phyloP scores from a whole-genome alignment of 2,329 filamentous ascomycete genomes.

The Alternaria viburni region DNA sequence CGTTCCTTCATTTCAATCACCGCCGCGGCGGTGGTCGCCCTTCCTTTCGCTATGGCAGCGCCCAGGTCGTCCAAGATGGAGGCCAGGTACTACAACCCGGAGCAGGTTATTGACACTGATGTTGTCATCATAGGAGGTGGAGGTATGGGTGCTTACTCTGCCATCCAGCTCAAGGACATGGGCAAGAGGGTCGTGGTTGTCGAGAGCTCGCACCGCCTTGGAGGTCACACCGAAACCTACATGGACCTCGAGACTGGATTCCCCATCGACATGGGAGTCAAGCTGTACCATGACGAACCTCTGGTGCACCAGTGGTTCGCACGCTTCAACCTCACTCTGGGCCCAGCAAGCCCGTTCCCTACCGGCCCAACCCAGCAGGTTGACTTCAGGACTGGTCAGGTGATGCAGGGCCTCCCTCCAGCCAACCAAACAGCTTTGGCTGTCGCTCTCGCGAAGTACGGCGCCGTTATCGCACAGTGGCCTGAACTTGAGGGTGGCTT shows the following conservation, averaged over 20 bases:
- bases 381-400: slow-evolving; percentile 40
- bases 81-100: not conserved
- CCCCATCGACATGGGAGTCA: slow-evolving; percentile 47
- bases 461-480: slow-evolving; percentile 25
- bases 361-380: slow-evolving; percentile 12
- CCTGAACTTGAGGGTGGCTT: slow-evolving; percentile 46
- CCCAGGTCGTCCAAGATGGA: slow-evolving; percentile 1
- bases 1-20: not conserved
- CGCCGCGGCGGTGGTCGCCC: not conserved
- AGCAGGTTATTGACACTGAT: slow-evolving; percentile 25
- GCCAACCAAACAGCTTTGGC: slow-evolving; percentile 12
- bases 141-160: slow-evolving; percentile 49
- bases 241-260: slow-evolving; percentile 41
- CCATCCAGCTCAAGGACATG: slow-evolving; percentile 49
- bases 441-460: slow-evolving; percentile 31
- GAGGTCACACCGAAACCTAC: slow-evolving; percentile 59
- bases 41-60: slow-evolving; percentile 2
- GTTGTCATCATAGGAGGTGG: slow-evolving; percentile 52
- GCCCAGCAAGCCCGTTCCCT: not conserved
- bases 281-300: slow-evolving; percentile 48
- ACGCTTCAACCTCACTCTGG: slow-evolving; percentile 13
- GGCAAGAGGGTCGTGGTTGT: slow-evolving; percentile 49
- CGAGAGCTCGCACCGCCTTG: slow-evolving; percentile 49
- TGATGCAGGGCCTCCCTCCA: slow-evolving; percentile 6
- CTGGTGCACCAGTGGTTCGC: slow-evolving; percentile 37